Base-by-base conservation (phyloP, 139 green algal genomes). In the Chlorella sp. region DNA sequence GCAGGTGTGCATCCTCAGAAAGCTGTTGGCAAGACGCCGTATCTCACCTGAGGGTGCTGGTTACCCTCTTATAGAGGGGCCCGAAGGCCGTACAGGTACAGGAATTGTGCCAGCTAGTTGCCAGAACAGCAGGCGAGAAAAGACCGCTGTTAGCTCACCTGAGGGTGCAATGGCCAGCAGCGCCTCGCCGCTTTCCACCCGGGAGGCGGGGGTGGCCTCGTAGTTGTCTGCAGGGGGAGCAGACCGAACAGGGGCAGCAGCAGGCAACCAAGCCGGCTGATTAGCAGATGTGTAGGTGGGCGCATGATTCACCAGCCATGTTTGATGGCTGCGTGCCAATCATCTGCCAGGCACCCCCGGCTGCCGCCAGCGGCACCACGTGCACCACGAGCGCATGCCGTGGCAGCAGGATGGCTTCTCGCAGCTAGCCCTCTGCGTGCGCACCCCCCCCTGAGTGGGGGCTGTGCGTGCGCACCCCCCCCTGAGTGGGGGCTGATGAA, bases 401-500 rank as follows among this genome's bases (percentile, higher is more conserved):
- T 32, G 32, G 11, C 28, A 42, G 73, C 32, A 36, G 12, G n/a
- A 36, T 12, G 3, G 36, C 36, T 14, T 24, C 37, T 12, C 2
- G 18, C 34, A 32, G 37, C 34, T 57, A 34, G 37, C 76, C 34
- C 32, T 39, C 32, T 79, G n/a, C 73, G 36, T 57, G 15, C 19
- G 24, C n/a, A 15, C 36, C 36, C 12, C 36, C 34, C 39, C 96
- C 94, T 0, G 83, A 61, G 89, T 95, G 91, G 1, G 95, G 94
- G 48, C 68, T 92, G 7, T 79, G n/a, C 73, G 36, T 57, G 15
- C 19, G 24, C n/a, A 15, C n/a, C n/a, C n/a, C n/a, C n/a, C n/a
- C 96, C 94, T 0, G 83, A 61, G 89, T 95, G 91, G 1, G 95
- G 94, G 48, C 68, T 92, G 7, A 96, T 30, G 4, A 98, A 76